Evolutionary conservation across 805 yeast genomes (phyloP), one percentile per base, ranked within the genome.

Genomic region (Kodamaea leandrae): DNA sequence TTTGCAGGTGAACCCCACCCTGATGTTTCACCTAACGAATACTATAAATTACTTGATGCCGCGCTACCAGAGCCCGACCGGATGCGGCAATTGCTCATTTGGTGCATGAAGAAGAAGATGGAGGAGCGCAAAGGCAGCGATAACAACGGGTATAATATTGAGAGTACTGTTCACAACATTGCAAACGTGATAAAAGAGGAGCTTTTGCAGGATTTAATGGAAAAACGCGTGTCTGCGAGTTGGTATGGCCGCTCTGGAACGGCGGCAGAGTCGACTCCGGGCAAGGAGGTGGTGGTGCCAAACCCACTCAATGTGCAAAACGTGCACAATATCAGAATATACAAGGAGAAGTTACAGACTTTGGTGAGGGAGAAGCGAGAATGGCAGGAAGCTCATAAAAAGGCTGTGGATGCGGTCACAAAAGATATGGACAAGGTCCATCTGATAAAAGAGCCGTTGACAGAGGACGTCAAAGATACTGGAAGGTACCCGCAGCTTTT

Each of bases 1-100:
- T 78, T 78, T 49, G 69, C 67, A 2, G 86, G 82, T 0, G 74
- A 72, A 21, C 90, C 90, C 2, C 90, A 84, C 55, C 66, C 71
- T 1, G 80, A 78, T 34, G 77, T 85, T 1, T 71, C 78, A 0
- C 64, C 69, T 0, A 50, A 61, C 7, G 80, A 79, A 39, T 78
- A 78, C 51, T 78, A 74, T 56, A 83, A 82, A 52, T 80, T 80
- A 51, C 58, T 85, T 23, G 85, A 83, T 47, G 57, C 66, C 4
- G 72, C 74, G 25, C 50, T 82, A 28, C 86, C 91, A 0, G 90
- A 80, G 37, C 88, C 90, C 2, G 83, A 81, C 50, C 71, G 79
- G 47, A 79, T 86, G 83, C 69, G 83, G 47, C 88, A 83, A 52
- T 56, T 86, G 19, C 55, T 85, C 35, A 66, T 77, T 2, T 84